Percentiles rank a stretch among this genome's conserved stretches.
Conservation (phyloP, 2,329 filamentous ascomycete species). For the Tolypocladium album region DNA sequence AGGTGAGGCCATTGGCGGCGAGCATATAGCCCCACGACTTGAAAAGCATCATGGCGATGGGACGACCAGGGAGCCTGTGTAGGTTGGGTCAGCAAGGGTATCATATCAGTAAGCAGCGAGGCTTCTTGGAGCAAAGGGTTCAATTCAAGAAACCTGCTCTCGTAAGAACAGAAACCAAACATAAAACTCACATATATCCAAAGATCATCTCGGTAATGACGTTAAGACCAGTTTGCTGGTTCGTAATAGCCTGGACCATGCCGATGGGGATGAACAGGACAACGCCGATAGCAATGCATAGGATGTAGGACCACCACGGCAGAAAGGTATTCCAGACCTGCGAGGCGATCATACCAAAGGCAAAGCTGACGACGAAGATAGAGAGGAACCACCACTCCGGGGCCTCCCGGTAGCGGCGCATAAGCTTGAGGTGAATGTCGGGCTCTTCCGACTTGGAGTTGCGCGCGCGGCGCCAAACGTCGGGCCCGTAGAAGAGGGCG, state of each 20-base stretch:
- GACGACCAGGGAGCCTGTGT: constrained; percentile 24
- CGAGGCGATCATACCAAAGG: constrained; percentile 25
- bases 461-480: constrained; percentile 23
- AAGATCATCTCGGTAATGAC: constrained; percentile 35
- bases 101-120: not conserved
- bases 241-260: constrained; percentile 33
- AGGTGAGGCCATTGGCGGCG: constrained; percentile 30
- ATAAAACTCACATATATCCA: constrained; percentile 26
- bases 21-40: constrained; percentile 34
- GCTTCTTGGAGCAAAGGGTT: not conserved
- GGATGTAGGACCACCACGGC: constrained; percentile 28
- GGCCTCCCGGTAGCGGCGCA: constrained; percentile 41
- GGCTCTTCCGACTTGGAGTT: constrained; percentile 14
- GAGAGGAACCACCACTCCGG: constrained; percentile 45
- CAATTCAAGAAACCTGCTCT: not conserved
- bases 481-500: constrained; percentile 37
- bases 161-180: not conserved
- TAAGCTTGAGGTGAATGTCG: constrained; percentile 41
- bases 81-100: not conserved
- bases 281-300: constrained; percentile 25
- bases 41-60: constrained; percentile 37
- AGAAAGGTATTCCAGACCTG: constrained; percentile 26
- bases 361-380: constrained; percentile 34
- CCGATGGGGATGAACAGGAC: constrained; percentile 29
- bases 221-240: constrained; percentile 33